Percentiles rank a stretch among this genome's conserved stretches.
Conservation (phyloP, 148 eudicot species). For the Beta vulgaris region DNA sequence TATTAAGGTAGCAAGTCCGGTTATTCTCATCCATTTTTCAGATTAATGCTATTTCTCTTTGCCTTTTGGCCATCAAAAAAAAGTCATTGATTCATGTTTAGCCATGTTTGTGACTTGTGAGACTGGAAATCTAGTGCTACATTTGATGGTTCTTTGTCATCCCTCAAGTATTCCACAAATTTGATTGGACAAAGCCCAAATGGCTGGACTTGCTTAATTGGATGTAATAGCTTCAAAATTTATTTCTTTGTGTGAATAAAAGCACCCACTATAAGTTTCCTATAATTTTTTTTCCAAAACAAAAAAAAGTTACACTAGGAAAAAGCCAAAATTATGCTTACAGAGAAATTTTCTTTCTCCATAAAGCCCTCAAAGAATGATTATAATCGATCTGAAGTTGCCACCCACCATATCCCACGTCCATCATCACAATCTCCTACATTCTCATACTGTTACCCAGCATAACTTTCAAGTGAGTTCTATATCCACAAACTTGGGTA, state of each 20-base stretch:
- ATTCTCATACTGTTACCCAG: constrained; percentile 2
- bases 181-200: no score
- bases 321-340: constrained; percentile 19
- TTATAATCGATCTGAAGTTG: neutral
- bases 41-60: no score
- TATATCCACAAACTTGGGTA: neutral
- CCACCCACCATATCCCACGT: neutral
- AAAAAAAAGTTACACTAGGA: neutral
- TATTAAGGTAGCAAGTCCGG: no score
- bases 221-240: neutral
- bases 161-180: no score
- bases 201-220: no score
- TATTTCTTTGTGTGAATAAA: neutral
- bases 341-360: neutral
- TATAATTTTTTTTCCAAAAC: no score
- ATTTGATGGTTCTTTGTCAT: no score
- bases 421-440: neutral
- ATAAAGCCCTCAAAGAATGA: neutral
- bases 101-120: no score
- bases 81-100: no score
- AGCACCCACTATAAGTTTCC: neutral
- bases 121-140: no score
- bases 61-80: no score
- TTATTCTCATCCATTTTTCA: no score
- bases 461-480: neutral